Evolutionary conservation across 2,329 filamentous ascomycete species (phyloP).

Genomic region (Sporothrix curviconia): DNA sequence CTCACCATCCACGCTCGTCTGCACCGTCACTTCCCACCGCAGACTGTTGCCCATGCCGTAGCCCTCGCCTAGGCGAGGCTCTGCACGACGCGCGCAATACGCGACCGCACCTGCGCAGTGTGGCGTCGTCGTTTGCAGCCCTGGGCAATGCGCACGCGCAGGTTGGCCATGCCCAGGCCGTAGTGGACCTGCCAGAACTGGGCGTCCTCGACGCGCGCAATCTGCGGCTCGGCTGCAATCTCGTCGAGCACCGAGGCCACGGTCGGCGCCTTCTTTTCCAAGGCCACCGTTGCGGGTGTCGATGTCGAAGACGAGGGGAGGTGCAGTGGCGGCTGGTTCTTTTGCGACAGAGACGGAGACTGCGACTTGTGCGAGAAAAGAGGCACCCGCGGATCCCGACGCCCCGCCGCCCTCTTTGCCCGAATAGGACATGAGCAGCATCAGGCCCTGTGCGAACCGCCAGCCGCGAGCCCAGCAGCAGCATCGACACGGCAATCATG

Average conservation of each 20-base stretch:
- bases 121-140: slow-evolving; percentile 67
- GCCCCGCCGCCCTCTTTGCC: slow-evolving; percentile 25
- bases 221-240: slow-evolving; percentile 71
- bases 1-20: slow-evolving; percentile 50
- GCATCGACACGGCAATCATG: slow-evolving; percentile 81
- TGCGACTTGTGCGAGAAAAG: too few relatives aligned
- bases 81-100: slow-evolving; percentile 71
- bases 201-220: slow-evolving; percentile 77
- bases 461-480: slow-evolving; percentile 73
- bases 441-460: slow-evolving; percentile 81
- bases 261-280: not conserved
- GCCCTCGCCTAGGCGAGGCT: slow-evolving; percentile 79
- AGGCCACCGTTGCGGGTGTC: not conserved
- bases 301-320: slow-evolving; percentile 15
- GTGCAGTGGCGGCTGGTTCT: not conserved
- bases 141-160: slow-evolving; percentile 66
- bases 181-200: slow-evolving; percentile 99
- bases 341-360: too few relatives aligned
- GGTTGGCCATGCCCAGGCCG: slow-evolving; percentile 88
- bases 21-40: slow-evolving; percentile 88
- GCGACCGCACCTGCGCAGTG: slow-evolving; percentile 67
- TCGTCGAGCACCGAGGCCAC: slow-evolving; percentile 74
- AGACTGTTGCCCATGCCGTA: slow-evolving; percentile 74
- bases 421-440: slow-evolving; percentile 89
- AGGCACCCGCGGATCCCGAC: too few relatives aligned